A percentile compares a stretch with the other conserved stretches of the same genome.
These are phyloP conservation scores for Botrytis paeoniae DNA, from an alignment of 2,329 filamentous ascomycete species.

Conservation along the genomic window DNA sequence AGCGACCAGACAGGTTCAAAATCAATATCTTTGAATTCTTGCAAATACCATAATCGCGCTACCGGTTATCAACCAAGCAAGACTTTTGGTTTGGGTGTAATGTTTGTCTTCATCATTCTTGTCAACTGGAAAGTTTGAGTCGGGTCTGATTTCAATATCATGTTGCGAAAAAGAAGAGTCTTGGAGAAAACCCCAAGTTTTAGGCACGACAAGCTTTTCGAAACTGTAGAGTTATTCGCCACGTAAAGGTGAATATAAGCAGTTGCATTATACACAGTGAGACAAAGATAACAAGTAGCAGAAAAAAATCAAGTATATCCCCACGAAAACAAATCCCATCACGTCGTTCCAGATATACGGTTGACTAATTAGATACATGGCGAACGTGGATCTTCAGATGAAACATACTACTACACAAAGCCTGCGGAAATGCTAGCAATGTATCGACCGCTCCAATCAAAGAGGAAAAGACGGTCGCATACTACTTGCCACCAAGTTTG, in stretches of 20 bases:
- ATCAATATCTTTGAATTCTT: not conserved
- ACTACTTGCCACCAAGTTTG: not conserved
- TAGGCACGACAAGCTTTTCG: not conserved
- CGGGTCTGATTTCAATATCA: not conserved
- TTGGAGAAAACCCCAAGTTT: not conserved
- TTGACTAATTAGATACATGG: not conserved
- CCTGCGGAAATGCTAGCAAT: too few relatives aligned
- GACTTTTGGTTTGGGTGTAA: not conserved
- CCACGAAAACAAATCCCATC: not conserved
- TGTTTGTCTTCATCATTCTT: not conserved
- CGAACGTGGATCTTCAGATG: not conserved
- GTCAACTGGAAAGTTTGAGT: not conserved
- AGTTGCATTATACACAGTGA: not conserved
- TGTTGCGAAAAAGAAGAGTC: not conserved
- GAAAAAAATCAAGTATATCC: not conserved
- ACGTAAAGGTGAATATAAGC: not conserved
- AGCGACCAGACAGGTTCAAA: not conserved
- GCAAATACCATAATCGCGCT: not conserved
- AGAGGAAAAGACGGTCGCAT: not conserved
- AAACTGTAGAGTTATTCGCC: not conserved
- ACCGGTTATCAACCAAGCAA: not conserved
- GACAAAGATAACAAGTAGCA: not conserved
- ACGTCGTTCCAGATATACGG: not conserved
- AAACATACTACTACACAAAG: not conserved
- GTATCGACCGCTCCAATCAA: too few relatives aligned